Base-by-base conservation (phyloP, 305 asterid genomes). In the Lippia alba region DNA sequence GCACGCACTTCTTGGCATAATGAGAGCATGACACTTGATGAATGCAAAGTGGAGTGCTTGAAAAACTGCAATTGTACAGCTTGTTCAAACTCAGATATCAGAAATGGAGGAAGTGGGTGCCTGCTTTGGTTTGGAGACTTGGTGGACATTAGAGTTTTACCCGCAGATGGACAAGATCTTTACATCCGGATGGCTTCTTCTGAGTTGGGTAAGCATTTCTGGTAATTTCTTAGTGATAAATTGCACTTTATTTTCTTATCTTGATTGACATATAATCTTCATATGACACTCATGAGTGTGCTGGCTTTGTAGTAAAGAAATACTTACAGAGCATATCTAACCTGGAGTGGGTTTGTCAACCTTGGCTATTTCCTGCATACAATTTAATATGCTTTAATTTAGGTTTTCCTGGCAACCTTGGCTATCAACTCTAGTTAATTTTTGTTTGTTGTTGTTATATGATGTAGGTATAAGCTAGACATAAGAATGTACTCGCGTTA, bases 41-140 rank as follows among this genome's bases (percentile, higher is more conserved):
- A 78, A 24, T 73, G 82, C 60, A 49, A 17, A 63, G 69, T 3
- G 9, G 55, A 45, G 16, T 71, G 81, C 69, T 61, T 16, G 5
- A 67, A 12, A 46, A 32, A 72, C 11, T 78, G 76, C 62, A 61
- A 69, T 7, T 74, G 82, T 58, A 78, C 15, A 66, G 79, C 79
- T 9, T 78, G 70, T 10, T 9, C 76, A 2, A 56, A 30, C 1
- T 57, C 65, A 20, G 45, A 78, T 74, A 74, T 78, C 8, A 34
- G 66, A 9, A 41, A n/a, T 6, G 12, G 4, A 1, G 55, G 61
- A 33, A 58, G 61, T 44, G 49, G 49, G 10, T 44, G 49, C 14
- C 14, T 44, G 12, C 12, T 44, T 10, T 44, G 14, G 12, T 44
- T 44, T 44, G 49, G 49, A 6, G 49, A 44, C 14, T 44, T 44